phyloP scores from a whole-genome alignment of 2,329 filamentous ascomycete genomes.

The Colletotrichum sp. region DNA sequence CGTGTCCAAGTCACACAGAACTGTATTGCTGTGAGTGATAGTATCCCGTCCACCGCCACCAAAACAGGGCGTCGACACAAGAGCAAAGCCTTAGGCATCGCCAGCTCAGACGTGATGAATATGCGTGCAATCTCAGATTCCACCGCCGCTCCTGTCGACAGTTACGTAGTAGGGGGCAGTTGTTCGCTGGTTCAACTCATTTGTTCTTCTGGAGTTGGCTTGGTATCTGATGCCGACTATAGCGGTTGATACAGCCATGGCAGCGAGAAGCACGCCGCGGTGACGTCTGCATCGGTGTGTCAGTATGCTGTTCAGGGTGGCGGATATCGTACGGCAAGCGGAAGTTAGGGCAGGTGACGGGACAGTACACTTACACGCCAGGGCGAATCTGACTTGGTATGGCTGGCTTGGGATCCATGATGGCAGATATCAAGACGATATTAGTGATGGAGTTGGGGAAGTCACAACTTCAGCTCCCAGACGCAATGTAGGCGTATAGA shows the following conservation, averaged over 20 bases:
- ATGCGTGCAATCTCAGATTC: constrained; percentile 34
- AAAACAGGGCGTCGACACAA: background rate
- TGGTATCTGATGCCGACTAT: constrained; percentile 37
- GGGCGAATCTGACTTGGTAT: constrained; percentile 15
- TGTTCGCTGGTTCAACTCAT: constrained; percentile 48
- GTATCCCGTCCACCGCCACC: background rate
- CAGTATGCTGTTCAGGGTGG: background rate
- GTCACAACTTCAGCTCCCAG: background rate
- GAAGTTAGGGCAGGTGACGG: constrained; percentile 30
- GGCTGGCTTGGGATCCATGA: constrained; percentile 6
- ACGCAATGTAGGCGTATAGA: background rate
- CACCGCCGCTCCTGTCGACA: constrained; percentile 57
- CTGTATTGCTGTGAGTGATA: background rate
- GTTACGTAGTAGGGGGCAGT: constrained; percentile 48
- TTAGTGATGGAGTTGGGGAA: background rate
- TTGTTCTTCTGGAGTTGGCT: constrained; percentile 39
- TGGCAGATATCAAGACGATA: background rate
- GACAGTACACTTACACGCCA: constrained; percentile 14
- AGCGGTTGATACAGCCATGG: constrained; percentile 32
- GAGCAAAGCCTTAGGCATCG: background rate
- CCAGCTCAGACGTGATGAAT: background rate
- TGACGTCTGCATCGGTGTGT: constrained; percentile 35
- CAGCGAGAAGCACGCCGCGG: constrained; percentile 39
- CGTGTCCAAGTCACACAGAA: background rate
- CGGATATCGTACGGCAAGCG: background rate